Evolutionary conservation across 2,329 filamentous ascomycete species (phyloP).

Genomic region (Penicillium sp.): DNA sequence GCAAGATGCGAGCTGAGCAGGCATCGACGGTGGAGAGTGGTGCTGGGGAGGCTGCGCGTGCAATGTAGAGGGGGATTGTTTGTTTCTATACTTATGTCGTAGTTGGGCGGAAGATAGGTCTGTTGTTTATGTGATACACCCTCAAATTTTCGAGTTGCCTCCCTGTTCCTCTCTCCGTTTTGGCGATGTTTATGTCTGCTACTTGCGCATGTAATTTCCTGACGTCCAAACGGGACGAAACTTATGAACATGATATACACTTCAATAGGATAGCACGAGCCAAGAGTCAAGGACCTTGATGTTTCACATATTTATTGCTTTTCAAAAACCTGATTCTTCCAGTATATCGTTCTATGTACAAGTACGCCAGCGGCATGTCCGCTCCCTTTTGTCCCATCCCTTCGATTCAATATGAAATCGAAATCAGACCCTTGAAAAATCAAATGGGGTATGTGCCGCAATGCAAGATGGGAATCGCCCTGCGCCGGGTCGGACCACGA

Average conservation of each 20-base stretch:
- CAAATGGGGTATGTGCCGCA: background rate
- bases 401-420: background rate
- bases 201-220: background rate
- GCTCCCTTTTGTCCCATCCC: background rate
- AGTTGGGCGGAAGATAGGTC: conserved; percentile 5
- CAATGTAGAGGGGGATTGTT: conserved; percentile 34
- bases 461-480: conserved; percentile 8
- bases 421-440: background rate
- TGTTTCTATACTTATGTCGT: conserved; percentile 1
- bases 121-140: conserved; percentile 19
- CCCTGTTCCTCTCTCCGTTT: too few species aligned
- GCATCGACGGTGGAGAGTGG: conserved; percentile 59
- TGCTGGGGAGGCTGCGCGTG: conserved; percentile 63
- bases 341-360: background rate
- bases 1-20: conserved; percentile 55
- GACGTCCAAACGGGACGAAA: background rate
- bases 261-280: background rate
- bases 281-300: background rate
- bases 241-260: background rate
- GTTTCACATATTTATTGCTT: background rate
- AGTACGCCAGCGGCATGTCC: background rate
- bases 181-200: background rate
- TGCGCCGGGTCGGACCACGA: conserved; percentile 8
- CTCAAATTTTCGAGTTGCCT: background rate
- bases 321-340: background rate